Base-by-base conservation (phyloP, 305 asterid species). In the Lippia alba region DNA sequence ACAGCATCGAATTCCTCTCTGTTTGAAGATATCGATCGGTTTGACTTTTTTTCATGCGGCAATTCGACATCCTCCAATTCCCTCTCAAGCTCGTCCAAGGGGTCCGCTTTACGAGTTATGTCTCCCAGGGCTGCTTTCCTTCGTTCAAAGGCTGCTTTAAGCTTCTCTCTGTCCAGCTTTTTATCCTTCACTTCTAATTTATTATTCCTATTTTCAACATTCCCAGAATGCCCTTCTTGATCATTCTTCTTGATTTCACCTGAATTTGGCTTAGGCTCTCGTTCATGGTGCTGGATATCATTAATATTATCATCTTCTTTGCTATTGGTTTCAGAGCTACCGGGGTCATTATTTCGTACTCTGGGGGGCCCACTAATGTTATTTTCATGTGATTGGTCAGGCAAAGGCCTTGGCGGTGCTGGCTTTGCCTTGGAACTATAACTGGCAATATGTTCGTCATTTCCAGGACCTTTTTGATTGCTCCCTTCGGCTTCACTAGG, bases 31-130 rank as follows among this genome's bases (percentile, higher is more conserved):
- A 71, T 81, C 4, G 81, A 68, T 74, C 74, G 62, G 67, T 59
- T 71, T 66, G 71, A 76, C 54, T 69, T 75, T 71, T 66, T 69
- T 73, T 71, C 85, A 61, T 68, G 75, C 67, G 81, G 82, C 72
- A 87, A 69, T 71, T 83, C 88, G 64, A 85, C 88, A 66, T 88
- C 86, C 72, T 88, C 94, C 41, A 88, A 72, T 76, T 82, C 89
- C 69, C 88, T 85, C 80, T 88, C 94, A 18, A 88, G 84, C 76
- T 88, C 91, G 62, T 88, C 94, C 87, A 83, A 63, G 45, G 76
- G 74, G 71, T 85, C 91, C 2, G 54, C 59, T 79, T 78, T 82
- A 56, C 72, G 74, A 64, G 84, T 66, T 50, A 75, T 45, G 18
- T 80, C 88, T 10, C 89, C 88, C 32, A 83, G 83, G 30, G 84